phyloP scores from a whole-genome alignment of 768 basidiomycete genomes.

The Pleurotus citrinopileatus region DNA sequence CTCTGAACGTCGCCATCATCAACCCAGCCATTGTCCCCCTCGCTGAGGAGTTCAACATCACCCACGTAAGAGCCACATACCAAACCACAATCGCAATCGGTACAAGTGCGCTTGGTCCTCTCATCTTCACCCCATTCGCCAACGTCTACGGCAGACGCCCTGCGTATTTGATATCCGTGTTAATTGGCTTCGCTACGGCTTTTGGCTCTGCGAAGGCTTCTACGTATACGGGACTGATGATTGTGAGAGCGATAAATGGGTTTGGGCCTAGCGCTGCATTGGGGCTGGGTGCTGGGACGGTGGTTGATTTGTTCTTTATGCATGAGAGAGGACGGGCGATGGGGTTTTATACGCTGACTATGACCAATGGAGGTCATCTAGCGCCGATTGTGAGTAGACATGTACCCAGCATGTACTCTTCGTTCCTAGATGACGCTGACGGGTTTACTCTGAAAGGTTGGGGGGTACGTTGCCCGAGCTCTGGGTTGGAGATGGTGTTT shows the following conservation, averaged over 20 bases:
- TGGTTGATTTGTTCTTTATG: constrained; percentile 32
- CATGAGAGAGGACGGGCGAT: constrained; percentile 41
- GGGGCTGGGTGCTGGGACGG: constrained; percentile 36
- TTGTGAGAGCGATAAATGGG: constrained; percentile 35
- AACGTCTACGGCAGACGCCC: constrained; percentile 38
- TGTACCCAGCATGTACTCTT: not conserved
- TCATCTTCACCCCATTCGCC: constrained; percentile 36
- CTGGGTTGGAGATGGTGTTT: constrained; percentile 44
- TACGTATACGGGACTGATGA: constrained; percentile 29
- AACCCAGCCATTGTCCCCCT: constrained; percentile 37
- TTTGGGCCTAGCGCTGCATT: constrained; percentile 32
- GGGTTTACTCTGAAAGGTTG: constrained; percentile 25
- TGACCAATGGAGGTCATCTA: constrained; percentile 38
- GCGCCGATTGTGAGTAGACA: constrained; percentile 39
- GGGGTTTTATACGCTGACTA: constrained; percentile 39
- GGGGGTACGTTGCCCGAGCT: constrained; percentile 34
- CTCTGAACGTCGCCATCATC: constrained; percentile 34
- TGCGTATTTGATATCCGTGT: constrained; percentile 30
- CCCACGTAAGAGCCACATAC: constrained; percentile 35
- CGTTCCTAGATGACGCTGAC: too few relatives aligned
- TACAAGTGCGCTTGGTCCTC: constrained; percentile 30
- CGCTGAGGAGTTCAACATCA: constrained; percentile 32
- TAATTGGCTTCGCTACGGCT: constrained; percentile 32
- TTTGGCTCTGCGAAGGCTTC: constrained; percentile 30
- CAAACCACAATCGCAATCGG: constrained; percentile 37